These are phyloP conservation scores for Penicillium flavigenum DNA, from an alignment of 495 filamentous ascomycete species.

Conservation along the genomic window DNA sequence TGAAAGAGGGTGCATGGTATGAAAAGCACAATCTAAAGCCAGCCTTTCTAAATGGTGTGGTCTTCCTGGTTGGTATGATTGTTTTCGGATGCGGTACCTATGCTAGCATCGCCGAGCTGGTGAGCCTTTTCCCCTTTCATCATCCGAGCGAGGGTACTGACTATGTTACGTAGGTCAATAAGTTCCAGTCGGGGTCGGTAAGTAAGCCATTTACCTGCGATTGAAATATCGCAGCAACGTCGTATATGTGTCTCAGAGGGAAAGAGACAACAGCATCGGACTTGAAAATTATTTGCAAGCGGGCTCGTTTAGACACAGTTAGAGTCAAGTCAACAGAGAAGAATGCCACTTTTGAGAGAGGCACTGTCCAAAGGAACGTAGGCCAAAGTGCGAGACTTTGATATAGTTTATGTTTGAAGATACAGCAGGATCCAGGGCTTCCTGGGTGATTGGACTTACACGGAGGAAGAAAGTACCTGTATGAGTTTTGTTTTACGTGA, in stretches of 20 bases:
- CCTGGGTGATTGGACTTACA: not conserved
- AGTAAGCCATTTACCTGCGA: slow-evolving; percentile 10
- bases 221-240: not conserved
- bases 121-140: slow-evolving; percentile 18
- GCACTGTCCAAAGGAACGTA: no score
- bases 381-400: not conserved
- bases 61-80: slow-evolving; percentile 35
- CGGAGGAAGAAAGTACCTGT: not conserved
- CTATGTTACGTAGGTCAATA: not conserved
- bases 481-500: not conserved
- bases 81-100: slow-evolving; percentile 56
- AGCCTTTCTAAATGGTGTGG: slow-evolving; percentile 9
- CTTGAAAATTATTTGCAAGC: not conserved
- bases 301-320: no score
- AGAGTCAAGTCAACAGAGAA: no score
- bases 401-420: not conserved
- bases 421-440: not conserved
- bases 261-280: not conserved
- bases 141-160: not conserved
- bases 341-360: not conserved
- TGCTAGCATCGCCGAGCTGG: slow-evolving; percentile 34
- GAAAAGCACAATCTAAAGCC: slow-evolving; percentile 17
- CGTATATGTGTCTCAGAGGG: not conserved
- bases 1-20: slow-evolving; percentile 38
- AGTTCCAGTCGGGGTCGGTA: slow-evolving; percentile 7